Base-by-base conservation (phyloP, 1,284 basidiomycete genomes). In the Naganishia sp. region DNA sequence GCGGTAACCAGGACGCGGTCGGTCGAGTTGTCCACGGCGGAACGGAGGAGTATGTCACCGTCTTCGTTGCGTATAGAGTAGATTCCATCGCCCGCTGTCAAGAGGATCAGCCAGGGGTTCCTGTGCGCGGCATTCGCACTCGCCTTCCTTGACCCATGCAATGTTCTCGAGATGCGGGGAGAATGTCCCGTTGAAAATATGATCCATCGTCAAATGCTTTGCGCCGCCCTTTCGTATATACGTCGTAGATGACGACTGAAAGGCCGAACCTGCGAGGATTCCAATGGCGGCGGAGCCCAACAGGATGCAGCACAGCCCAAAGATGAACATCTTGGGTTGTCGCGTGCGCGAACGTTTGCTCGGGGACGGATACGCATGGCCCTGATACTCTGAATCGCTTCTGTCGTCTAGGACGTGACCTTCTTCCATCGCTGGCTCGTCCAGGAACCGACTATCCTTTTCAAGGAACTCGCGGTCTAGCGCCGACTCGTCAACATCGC, bases 161-260 rank as follows among this genome's bases (percentile, higher is more conserved):
- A 94, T 77, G 73, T 75, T 63, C 52, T 66, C 46, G 18, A 46
- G 13, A 7, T 46, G 23, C 28, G 53, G 50, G 6, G 60, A 69
- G 74, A 95, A 96, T 0, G 92, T 95, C 4, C 91, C 91, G 74
- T 94, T 94, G 80, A 92, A 92, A 55, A 94, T 79, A 75, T 93
- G 88, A 73, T 95, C 90, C 84, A 96, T 86, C 1, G 88, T 88
- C 55, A 95, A 83, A 72, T 86, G 89, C 70, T 82, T 83, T 39
- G 79, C 83, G 1, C 90, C 87, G 5, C 82, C 82, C 11, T 82
- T 78, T 76, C 50, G 68, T 67, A 45, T 68, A 69, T 74, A 77
- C 4, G 72, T 69, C 6, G 59, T 61, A 15, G 42, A 42, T 33
- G 78, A 76, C 0, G 75, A 72, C 9, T 75, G 75, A 70, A 78